phyloP scores from a whole-genome alignment of 495 filamentous ascomycete species.

The Aspergillus bertholletiae region DNA sequence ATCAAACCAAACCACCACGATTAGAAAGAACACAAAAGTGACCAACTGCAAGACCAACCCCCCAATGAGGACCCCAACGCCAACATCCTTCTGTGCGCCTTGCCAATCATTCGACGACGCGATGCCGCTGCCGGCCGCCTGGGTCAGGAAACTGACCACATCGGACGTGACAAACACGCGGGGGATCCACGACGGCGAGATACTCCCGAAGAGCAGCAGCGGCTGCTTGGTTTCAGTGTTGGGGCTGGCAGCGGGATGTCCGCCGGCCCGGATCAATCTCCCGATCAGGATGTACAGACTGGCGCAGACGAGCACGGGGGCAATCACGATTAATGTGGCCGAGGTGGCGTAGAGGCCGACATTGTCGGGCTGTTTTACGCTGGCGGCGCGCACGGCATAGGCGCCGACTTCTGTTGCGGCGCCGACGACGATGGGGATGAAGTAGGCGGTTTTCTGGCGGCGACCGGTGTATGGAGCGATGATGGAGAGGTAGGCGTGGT shows the following conservation, averaged over 20 bases:
- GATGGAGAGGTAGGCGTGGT: constrained; percentile 1
- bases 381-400: constrained; percentile 15
- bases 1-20: constrained; percentile 22
- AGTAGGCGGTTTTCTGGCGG: constrained; percentile 5
- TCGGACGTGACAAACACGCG: constrained; percentile 31
- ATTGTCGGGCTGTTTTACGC: constrained; percentile 8
- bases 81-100: constrained; percentile 16
- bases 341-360: constrained; percentile 23
- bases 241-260: background rate
- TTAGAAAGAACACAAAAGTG: constrained; percentile 25
- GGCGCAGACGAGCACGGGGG: constrained; percentile 30
- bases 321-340: constrained; percentile 28
- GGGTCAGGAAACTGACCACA: constrained; percentile 28
- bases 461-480: background rate
- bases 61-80: constrained; percentile 23
- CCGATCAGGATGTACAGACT: constrained; percentile 30
- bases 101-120: constrained; percentile 28
- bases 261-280: constrained; percentile 16
- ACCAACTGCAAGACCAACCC: constrained; percentile 26
- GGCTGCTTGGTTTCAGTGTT: background rate
- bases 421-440: constrained; percentile 18
- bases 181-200: constrained; percentile 21
- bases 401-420: constrained; percentile 17
- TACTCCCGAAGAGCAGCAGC: constrained; percentile 8
- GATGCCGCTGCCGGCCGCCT: constrained; percentile 31